Evolutionary conservation across 208 protist genomes (phyloP).

Genomic region (Balamuthia mandrillaris): DNA sequence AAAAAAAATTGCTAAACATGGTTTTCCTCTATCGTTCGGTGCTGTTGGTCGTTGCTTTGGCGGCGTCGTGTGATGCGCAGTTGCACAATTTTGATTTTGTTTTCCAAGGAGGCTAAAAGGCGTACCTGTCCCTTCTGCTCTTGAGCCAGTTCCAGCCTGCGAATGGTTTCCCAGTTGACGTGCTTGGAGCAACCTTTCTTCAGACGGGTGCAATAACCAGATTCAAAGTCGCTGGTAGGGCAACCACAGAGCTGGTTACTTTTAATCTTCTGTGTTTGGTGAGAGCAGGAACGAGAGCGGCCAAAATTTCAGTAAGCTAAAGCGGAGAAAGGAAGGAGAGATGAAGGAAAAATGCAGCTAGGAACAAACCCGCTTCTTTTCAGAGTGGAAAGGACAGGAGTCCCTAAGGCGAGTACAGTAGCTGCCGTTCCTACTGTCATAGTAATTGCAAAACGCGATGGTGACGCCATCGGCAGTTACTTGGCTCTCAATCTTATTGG

Average conservation of each 20-base stretch:
- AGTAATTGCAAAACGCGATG: not conserved
- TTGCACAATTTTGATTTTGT: not conserved
- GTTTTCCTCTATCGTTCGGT: not conserved
- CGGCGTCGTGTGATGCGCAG: not conserved
- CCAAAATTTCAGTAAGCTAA: too few species aligned
- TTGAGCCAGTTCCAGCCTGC: not conserved
- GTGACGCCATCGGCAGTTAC: not conserved
- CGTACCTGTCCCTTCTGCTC: not conserved
- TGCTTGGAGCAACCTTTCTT: not conserved
- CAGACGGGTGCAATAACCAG: not conserved
- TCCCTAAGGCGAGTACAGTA: not conserved
- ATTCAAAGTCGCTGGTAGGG: not conserved
- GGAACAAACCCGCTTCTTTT: too few species aligned
- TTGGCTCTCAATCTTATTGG: not conserved
- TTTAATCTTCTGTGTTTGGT: too few species aligned
- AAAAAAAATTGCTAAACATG: too few species aligned
- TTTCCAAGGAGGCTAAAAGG: not conserved
- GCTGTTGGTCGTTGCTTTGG: not conserved
- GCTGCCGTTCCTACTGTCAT: not conserved
- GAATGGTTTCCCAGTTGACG: not conserved
- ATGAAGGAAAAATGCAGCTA: too few species aligned
- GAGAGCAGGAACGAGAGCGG: too few species aligned
- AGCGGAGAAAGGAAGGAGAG: too few species aligned
- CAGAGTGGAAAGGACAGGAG: not conserved
- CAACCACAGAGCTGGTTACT: not conserved